These are phyloP conservation scores for Trichoderma sp. DNA, from an alignment of 2,329 filamentous ascomycete species.

Conservation along the genomic window DNA sequence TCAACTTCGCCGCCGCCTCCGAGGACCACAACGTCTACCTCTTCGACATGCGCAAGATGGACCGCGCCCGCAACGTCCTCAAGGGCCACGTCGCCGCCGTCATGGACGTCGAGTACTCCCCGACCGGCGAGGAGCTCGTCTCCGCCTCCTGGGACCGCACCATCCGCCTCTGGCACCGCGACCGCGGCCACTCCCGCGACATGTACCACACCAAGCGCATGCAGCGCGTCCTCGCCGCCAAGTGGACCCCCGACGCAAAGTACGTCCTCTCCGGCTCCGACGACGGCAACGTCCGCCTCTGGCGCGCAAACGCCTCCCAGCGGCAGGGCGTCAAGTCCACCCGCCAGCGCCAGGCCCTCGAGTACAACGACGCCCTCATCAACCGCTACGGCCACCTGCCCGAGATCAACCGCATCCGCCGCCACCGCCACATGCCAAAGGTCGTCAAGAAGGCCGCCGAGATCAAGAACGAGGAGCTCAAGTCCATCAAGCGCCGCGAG, in stretches of 20 bases:
- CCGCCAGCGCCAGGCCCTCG: slow-evolving; percentile 80
- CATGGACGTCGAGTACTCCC: slow-evolving; percentile 95
- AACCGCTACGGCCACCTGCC: slow-evolving; percentile 93
- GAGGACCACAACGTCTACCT: slow-evolving; percentile 89
- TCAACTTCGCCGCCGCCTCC: slow-evolving; percentile 90
- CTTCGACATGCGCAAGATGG: slow-evolving; percentile 92
- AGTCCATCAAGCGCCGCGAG: slow-evolving; percentile 83
- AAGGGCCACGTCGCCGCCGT: slow-evolving; percentile 89
- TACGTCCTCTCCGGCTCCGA: slow-evolving; percentile 91
- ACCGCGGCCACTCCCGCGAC: slow-evolving; percentile 82
- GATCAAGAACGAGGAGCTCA: slow-evolving; percentile 90
- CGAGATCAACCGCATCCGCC: slow-evolving; percentile 85
- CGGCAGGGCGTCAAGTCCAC: slow-evolving; percentile 84
- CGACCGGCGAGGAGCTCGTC: slow-evolving; percentile 91
- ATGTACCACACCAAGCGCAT: slow-evolving; percentile 98
- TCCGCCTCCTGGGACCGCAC: slow-evolving; percentile 85
- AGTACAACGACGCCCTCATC: slow-evolving; percentile 86
- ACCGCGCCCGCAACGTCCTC: slow-evolving; percentile 82
- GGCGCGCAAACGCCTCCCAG: slow-evolving; percentile 83
- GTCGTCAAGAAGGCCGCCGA: slow-evolving; percentile 93
- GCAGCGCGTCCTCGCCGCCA: slow-evolving; percentile 87
- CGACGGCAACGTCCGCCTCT: slow-evolving; percentile 85
- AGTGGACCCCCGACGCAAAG: slow-evolving; percentile 85
- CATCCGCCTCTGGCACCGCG: slow-evolving; percentile 79
- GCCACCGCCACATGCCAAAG: slow-evolving; percentile 89